Conservation (phyloP, 2,329 filamentous ascomycete genomes). For the Trichoderma gracile region DNA sequence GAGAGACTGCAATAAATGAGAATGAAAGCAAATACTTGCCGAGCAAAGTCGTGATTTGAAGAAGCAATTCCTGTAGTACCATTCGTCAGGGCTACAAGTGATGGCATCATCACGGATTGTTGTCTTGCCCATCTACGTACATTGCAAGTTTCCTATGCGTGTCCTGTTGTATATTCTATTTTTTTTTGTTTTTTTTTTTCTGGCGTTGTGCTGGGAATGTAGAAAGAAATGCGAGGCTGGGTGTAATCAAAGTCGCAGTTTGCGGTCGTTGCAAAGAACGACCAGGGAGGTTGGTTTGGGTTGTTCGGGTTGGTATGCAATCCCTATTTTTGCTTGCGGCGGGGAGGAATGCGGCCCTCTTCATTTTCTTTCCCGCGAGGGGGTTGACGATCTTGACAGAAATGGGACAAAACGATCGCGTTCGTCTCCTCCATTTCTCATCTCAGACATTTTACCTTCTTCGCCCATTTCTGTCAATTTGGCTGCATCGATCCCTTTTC, state of each 20-base stretch:
- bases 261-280: background rate
- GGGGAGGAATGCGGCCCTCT: conserved; percentile 9
- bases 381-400: too few species aligned
- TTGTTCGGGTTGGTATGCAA: conserved; percentile 24
- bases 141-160: too few species aligned
- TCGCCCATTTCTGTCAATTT: too few species aligned
- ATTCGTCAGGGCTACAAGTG: background rate
- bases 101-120: conserved; percentile 2
- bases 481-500: too few species aligned
- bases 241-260: background rate
- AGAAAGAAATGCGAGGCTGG: background rate
- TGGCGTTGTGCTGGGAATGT: background rate
- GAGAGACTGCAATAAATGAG: conserved; percentile 11
- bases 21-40: background rate
- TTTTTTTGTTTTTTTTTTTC: too few species aligned
- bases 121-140: background rate
- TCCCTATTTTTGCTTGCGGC: conserved; percentile 8
- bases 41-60: background rate
- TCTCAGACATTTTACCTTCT: too few species aligned
- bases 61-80: too few species aligned
- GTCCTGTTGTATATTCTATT: too few species aligned
- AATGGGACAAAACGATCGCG: too few species aligned
- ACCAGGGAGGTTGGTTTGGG: too few species aligned
- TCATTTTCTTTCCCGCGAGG: too few species aligned
- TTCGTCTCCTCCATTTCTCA: too few species aligned